A percentile compares a stretch with the other conserved stretches of the same genome.
Evolutionary conservation across 2,329 filamentous ascomycete genomes (phyloP).

Genomic region (Microdochium nivale): DNA sequence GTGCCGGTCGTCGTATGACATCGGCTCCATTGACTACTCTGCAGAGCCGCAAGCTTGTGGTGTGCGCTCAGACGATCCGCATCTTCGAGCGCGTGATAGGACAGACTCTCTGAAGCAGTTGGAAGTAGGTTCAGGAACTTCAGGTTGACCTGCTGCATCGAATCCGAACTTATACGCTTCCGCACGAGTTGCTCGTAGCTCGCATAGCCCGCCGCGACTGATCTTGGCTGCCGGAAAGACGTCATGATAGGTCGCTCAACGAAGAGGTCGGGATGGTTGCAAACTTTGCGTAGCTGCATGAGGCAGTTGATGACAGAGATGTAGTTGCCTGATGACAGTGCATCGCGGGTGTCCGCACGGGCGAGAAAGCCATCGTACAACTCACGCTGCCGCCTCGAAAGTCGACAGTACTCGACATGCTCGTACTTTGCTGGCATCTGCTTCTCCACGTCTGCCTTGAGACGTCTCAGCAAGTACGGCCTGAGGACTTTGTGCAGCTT

Average conservation of each 20-base stretch:
- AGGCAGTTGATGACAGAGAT: constrained; percentile 97
- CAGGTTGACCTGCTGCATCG: constrained; percentile 59
- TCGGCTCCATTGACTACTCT: constrained; percentile 59
- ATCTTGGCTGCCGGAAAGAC: constrained; percentile 83
- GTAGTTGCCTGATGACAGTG: constrained; percentile 86
- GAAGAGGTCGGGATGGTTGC: constrained; percentile 96
- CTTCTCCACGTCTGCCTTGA: constrained; percentile 97
- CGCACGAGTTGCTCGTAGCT: constrained; percentile 64
- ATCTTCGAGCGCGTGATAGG: constrained; percentile 41
- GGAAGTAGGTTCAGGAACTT: constrained; percentile 75
- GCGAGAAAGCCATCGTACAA: constrained; percentile 95
- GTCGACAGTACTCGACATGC: constrained; percentile 88
- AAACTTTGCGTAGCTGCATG: constrained; percentile 95
- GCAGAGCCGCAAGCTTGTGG: constrained; percentile 58
- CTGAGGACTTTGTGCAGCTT: constrained; percentile 92
- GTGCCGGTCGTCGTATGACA: constrained; percentile 45
- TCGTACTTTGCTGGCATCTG: constrained; percentile 99
- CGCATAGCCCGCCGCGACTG: constrained; percentile 66
- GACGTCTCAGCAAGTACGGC: constrained; percentile 79
- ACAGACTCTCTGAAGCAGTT: constrained; percentile 58
- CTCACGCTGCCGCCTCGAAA: constrained; percentile 92
- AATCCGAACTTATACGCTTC: constrained; percentile 51
- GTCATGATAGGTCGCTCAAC: constrained; percentile 95
- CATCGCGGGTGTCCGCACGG: constrained; percentile 79
- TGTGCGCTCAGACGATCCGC: constrained; percentile 63